Percentiles rank a stretch among this genome's conserved stretches.
These are phyloP conservation scores for Tetradesmus lagerheimii DNA, from an alignment of 139 green algal species.

Conservation along the genomic window DNA sequence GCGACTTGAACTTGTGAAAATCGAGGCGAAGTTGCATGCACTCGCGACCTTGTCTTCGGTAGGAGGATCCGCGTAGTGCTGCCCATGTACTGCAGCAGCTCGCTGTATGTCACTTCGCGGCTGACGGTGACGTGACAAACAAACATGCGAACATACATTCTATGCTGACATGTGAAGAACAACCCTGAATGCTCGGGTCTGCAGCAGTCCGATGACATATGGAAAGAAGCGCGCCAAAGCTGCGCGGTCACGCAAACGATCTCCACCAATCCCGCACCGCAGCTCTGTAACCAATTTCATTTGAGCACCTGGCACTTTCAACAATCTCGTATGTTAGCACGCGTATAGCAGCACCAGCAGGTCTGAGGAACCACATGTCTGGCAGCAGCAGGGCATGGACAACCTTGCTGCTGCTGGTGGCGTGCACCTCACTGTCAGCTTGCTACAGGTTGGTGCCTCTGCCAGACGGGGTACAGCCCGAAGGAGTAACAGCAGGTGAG, in stretches of 20 bases:
- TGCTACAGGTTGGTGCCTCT: not conserved
- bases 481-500: constrained; percentile 4
- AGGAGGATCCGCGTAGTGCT: not conserved
- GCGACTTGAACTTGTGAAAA: too few species aligned
- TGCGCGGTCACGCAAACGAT: not conserved
- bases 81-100: not conserved
- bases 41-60: too few species aligned
- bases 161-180: not conserved
- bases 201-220: not conserved
- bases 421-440: not conserved
- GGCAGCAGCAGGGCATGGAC: not conserved
- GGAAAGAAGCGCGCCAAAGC: not conserved
- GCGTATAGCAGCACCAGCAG: not conserved
- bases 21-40: too few species aligned
- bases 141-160: not conserved
- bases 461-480: not conserved
- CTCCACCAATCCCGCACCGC: too few species aligned
- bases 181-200: too few species aligned
- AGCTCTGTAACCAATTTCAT: not conserved
- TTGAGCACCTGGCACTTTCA: not conserved
- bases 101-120: not conserved
- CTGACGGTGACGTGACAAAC: not conserved
- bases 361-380: not conserved
- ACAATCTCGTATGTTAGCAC: not conserved
- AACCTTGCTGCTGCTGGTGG: not conserved